These are phyloP conservation scores for Russula brevipes DNA, from an alignment of 768 basidiomycete species.

Conservation along the genomic window DNA sequence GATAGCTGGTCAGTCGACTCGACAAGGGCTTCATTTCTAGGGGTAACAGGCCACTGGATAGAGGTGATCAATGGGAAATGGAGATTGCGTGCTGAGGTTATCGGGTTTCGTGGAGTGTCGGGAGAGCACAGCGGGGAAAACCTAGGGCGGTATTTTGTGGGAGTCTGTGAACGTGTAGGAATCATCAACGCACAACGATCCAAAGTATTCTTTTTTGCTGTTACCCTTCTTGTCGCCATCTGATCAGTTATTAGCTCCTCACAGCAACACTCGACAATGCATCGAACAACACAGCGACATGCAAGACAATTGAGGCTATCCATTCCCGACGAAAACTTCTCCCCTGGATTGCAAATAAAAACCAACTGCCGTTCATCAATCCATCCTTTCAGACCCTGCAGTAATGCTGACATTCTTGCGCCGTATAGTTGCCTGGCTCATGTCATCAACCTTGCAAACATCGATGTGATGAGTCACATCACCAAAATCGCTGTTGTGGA, in stretches of 20 bases:
- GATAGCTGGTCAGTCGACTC: slow-evolving; percentile 1
- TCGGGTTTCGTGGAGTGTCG: not conserved
- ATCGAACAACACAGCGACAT: not conserved
- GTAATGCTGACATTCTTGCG: too few species aligned
- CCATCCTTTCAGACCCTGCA: too few species aligned
- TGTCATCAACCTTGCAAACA: not conserved
- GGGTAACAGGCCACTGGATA: slow-evolving; percentile 1
- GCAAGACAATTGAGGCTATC: not conserved
- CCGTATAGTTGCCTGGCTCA: not conserved
- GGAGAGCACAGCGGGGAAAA: slow-evolving; percentile 1
- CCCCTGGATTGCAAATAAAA: too few species aligned
- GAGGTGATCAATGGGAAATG: not conserved
- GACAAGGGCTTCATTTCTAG: not conserved
- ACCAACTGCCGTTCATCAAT: too few species aligned
- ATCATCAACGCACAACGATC: not conserved
- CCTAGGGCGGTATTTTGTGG: not conserved
- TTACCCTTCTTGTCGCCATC: too few species aligned
- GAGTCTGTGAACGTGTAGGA: not conserved
- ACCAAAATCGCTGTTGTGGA: not conserved
- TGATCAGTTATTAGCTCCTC: not conserved
- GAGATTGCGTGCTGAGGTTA: not conserved
- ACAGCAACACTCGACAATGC: not conserved
- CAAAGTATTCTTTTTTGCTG: not conserved
- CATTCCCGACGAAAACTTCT: too few species aligned
- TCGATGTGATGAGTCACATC: not conserved